phyloP scores from a whole-genome alignment of 805 yeast genomes.

The Tetrapisispora nanseiensis region DNA sequence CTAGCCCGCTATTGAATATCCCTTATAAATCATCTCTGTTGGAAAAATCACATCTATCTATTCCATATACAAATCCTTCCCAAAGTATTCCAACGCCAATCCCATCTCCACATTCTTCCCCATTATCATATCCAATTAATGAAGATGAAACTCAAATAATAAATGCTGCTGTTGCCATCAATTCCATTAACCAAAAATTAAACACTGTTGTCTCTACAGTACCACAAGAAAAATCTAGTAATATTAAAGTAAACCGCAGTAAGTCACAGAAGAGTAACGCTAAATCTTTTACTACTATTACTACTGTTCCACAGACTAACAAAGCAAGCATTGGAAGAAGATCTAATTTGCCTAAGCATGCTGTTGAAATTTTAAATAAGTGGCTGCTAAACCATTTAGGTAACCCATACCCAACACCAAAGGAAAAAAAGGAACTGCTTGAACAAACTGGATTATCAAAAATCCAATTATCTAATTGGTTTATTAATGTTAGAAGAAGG shows the following conservation, averaged over 20 bases:
- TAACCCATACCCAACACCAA: conserved; percentile 78
- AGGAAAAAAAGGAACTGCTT: conserved; percentile 63
- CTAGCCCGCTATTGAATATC: not conserved
- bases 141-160: conserved; percentile 3
- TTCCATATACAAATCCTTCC: not conserved
- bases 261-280: not conserved
- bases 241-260: not conserved
- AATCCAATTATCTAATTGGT: conserved; percentile 80
- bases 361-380: conserved; percentile 57
- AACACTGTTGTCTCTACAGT: not conserved
- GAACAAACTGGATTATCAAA: conserved; percentile 66
- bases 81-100: conserved; percentile 2
- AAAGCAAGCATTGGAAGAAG: conserved; percentile 31
- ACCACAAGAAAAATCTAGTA: not conserved
- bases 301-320: not conserved
- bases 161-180: conserved; percentile 4
- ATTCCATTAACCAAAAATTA: not conserved
- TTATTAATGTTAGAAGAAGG: conserved; percentile 76
- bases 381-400: conserved; percentile 70
- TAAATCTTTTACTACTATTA: not conserved
- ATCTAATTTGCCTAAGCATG: conserved; percentile 69
- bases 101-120: conserved; percentile 3
- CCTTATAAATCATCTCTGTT: not conserved
- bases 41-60: not conserved
- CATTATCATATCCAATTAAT: not conserved